These are phyloP conservation scores for Candolleomyces eurysporus DNA, from an alignment of 768 basidiomycete genomes.

Conservation along the genomic window DNA sequence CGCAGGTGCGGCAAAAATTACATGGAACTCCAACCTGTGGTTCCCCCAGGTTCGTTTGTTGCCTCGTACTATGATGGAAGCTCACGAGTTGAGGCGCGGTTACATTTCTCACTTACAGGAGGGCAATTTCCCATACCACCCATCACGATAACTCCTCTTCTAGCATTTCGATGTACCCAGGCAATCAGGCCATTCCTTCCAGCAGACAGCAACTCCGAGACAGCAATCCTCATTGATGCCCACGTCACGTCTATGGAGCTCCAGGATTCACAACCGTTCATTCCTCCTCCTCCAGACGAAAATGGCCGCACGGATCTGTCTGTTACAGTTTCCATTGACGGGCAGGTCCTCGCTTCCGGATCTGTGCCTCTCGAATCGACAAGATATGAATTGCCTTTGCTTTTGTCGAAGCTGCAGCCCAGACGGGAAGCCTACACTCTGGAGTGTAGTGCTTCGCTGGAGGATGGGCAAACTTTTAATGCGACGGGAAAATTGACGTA, in stretches of 20 bases:
- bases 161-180: slow-evolving; percentile 58
- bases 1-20: slow-evolving; percentile 14
- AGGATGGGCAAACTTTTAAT: slow-evolving; percentile 38
- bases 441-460: slow-evolving; percentile 37
- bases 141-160: slow-evolving; percentile 30
- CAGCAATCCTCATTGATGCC: slow-evolving; percentile 51
- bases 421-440: slow-evolving; percentile 35
- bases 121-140: slow-evolving; percentile 16
- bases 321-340: slow-evolving; percentile 47
- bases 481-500: slow-evolving; percentile 45
- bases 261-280: slow-evolving; percentile 44
- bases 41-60: slow-evolving; percentile 5
- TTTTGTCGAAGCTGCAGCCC: slow-evolving; percentile 44
- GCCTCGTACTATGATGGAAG: not conserved
- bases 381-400: slow-evolving; percentile 43
- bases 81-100: not conserved
- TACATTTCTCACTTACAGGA: slow-evolving; percentile 34
- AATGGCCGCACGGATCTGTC: slow-evolving; percentile 21
- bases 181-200: slow-evolving; percentile 60
- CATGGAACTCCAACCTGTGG: slow-evolving; percentile 1
- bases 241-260: slow-evolving; percentile 47
- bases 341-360: slow-evolving; percentile 41
- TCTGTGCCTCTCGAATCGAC: slow-evolving; percentile 42
- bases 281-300: slow-evolving; percentile 19
- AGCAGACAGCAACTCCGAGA: slow-evolving; percentile 41